Base-by-base conservation (phyloP, 495 filamentous ascomycete genomes). In the Symbiotaphrina buchneri region DNA sequence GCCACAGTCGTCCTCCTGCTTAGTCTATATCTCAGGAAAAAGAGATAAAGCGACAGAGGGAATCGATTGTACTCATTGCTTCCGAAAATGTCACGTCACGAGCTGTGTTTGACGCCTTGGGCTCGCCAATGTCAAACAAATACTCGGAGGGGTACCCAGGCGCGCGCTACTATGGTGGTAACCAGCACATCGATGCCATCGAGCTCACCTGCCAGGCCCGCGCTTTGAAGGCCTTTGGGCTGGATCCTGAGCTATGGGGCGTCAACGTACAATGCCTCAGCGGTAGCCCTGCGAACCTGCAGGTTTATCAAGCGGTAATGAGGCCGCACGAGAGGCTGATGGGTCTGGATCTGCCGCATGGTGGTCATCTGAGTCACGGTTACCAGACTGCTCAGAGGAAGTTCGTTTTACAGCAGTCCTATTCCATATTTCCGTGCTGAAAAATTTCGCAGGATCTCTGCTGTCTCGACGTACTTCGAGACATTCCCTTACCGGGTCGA, bases 301-400 rank as follows among this genome's bases (percentile, higher is more conserved):
- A 97, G 64, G 83, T 91, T 41, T 95, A 99, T 63, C 90, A 95
- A 63, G 87, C 87, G 37, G 74, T 99, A 48, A 94, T 97, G 84
- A 72, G 73, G 47, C 81, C 82, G 20, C 87, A 94, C 49, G 87
- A 94, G 41, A 68, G 87, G 41, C 56, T 99, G 41, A 95, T 99
- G 90, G 87, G 90, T 42, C 59, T 99, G 42, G 87, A 99, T 48
- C 65, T 99, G 32, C 87, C 87, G 40, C 87, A 99, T 53, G 87
- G 87, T 58, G 87, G 87, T 36, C 87, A 99, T 65, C 62, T 99
- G 61, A 81, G 72, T 51, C 87, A 99, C 63, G 87, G 87, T 40
- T 99, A 99, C 61, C 87, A 95, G 59, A 95, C 81, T 16, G 74
- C 87, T 27, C 53, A 68, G 43, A 72, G 65, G 54, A 97, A 97